Evolutionary conservation across 768 basidiomycete genomes (phyloP).

Genomic region (Macrolepiota albuminosa): DNA sequence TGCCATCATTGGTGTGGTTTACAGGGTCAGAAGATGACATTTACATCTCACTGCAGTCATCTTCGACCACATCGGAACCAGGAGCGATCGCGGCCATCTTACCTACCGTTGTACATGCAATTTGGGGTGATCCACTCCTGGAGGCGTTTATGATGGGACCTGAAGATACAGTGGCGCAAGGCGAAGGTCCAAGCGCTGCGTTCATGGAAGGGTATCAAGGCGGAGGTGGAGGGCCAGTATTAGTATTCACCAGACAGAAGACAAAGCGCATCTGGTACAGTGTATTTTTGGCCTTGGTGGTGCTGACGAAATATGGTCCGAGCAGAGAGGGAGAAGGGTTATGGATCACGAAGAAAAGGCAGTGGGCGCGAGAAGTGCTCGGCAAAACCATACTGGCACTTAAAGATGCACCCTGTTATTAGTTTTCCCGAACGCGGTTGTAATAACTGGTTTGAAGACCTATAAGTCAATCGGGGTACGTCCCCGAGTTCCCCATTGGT

Average conservation of each 20-base stretch:
- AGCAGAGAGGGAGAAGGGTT: slow-evolving; percentile 9
- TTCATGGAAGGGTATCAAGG: slow-evolving; percentile 57
- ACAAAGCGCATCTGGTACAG: slow-evolving; percentile 80
- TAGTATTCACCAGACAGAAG: slow-evolving; percentile 60
- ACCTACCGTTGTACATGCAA: slow-evolving; percentile 45
- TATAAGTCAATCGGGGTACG: too few species aligned
- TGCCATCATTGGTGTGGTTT: slow-evolving; percentile 63
- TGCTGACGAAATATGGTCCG: slow-evolving; percentile 36
- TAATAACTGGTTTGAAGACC: neutral
- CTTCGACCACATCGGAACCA: slow-evolving; percentile 13
- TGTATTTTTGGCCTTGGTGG: slow-evolving; percentile 54
- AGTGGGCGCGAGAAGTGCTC: slow-evolving; percentile 41
- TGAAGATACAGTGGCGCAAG: slow-evolving; percentile 2
- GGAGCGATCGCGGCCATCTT: slow-evolving; percentile 41
- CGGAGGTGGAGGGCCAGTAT: slow-evolving; percentile 42
- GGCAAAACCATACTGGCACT: slow-evolving; percentile 33
- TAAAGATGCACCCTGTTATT: slow-evolving; percentile 45
- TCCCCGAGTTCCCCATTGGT: too few species aligned
- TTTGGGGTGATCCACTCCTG: slow-evolving; percentile 77
- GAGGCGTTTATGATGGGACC: slow-evolving; percentile 54
- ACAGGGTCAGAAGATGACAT: slow-evolving; percentile 57
- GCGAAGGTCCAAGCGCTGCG: slow-evolving; percentile 40
- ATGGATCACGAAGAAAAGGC: slow-evolving; percentile 19
- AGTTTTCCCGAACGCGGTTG: neutral
- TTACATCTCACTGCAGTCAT: slow-evolving; percentile 36